Evolutionary conservation across 2,329 filamentous ascomycete species (phyloP).

Genomic region (Geosmithia morbida): DNA sequence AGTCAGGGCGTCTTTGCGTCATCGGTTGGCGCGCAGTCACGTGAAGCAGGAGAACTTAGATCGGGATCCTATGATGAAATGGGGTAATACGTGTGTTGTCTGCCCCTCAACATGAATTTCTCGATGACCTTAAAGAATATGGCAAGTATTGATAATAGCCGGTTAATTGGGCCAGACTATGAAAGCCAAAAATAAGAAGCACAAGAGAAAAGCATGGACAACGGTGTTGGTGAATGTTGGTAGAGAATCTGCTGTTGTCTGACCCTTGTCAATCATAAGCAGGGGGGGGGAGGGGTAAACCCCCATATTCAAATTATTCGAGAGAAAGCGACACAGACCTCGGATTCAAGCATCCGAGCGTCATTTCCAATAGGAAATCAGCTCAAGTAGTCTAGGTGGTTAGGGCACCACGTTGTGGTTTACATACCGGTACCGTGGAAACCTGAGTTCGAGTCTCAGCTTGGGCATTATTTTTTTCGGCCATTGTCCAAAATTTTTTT

Average conservation of each 20-base stretch:
- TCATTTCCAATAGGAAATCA: neutral
- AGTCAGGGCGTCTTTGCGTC: neutral
- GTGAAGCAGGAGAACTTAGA: neutral
- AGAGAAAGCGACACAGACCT: neutral
- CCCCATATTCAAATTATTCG: neutral
- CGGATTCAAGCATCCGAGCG: neutral
- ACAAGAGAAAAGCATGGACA: too few species aligned
- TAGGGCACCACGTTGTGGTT: constrained; percentile 3
- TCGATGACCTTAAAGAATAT: too few species aligned
- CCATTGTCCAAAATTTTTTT: neutral
- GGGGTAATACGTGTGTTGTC: neutral
- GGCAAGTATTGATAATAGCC: too few species aligned
- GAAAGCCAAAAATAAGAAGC: too few species aligned
- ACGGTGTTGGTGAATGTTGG: too few species aligned
- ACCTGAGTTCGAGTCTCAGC: constrained; percentile 3
- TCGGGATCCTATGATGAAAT: neutral
- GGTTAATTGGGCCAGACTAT: too few species aligned
- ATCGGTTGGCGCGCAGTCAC: neutral
- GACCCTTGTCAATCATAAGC: neutral
- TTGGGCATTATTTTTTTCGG: constrained; percentile 4
- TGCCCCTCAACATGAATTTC: too few species aligned
- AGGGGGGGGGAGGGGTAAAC: neutral
- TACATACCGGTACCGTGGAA: constrained; percentile 2
- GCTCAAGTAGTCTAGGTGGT: constrained; percentile 3
- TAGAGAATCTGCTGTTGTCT: too few species aligned